These are phyloP conservation scores for Teunomyces cretensis DNA, from an alignment of 805 yeast species.

Conservation along the genomic window DNA sequence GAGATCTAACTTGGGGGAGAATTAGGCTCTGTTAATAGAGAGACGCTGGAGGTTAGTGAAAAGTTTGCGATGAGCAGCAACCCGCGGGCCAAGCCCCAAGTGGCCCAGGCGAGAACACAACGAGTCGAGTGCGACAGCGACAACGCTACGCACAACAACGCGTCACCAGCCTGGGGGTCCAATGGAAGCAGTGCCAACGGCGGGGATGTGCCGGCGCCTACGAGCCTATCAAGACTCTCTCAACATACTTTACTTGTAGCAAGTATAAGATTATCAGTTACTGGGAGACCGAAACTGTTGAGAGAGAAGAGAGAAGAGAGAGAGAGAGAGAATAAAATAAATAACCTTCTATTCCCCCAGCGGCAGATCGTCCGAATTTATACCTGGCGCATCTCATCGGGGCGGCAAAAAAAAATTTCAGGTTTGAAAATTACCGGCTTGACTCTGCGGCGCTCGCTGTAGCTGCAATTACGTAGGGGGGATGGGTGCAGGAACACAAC, in stretches of 20 bases:
- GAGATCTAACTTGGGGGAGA: slow-evolving; percentile 4
- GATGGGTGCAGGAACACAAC: not conserved
- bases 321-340: slow-evolving; percentile 4
- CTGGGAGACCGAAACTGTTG: slow-evolving; percentile 3
- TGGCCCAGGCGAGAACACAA: no score
- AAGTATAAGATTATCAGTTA: slow-evolving; percentile 4
- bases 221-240: slow-evolving; percentile 5
- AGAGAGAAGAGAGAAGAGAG: slow-evolving; percentile 1
- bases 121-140: no score
- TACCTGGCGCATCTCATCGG: slow-evolving; percentile 1
- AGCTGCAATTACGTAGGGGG: not conserved
- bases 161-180: no score
- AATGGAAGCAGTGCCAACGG: no score
- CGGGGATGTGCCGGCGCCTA: not conserved
- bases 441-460: slow-evolving; percentile 3
- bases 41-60: slow-evolving; percentile 1
- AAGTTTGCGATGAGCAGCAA: slow-evolving; percentile 1
- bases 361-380: slow-evolving; percentile 1
- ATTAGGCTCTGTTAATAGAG: slow-evolving; percentile 3
- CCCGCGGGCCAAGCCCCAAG: no score
- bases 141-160: no score
- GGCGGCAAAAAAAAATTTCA: slow-evolving; percentile 1
- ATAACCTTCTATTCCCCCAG: not conserved
- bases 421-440: not conserved
- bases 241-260: slow-evolving; percentile 7